Percentiles rank a stretch among this genome's conserved stretches.
phyloP scores from a whole-genome alignment of 2,329 filamentous ascomycete genomes.

The Chaetomiaceae sp. region DNA sequence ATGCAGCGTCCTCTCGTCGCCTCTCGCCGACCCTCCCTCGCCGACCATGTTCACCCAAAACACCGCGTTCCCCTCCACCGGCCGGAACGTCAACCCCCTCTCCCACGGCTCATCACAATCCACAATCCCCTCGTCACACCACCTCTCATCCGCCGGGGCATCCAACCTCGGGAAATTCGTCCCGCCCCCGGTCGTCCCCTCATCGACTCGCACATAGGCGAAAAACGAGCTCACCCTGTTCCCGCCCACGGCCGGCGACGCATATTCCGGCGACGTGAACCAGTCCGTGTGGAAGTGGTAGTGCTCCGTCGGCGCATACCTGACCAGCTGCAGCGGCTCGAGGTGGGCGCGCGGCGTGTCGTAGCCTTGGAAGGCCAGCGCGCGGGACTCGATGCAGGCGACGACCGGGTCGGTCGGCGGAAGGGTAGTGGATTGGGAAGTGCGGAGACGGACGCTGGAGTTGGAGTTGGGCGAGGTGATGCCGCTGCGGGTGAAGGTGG shows the following conservation, averaged over 20 bases:
- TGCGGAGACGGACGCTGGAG: conserved; percentile 37
- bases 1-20: conserved; percentile 43
- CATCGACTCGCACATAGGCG: conserved; percentile 40
- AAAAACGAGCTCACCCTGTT: conserved; percentile 47
- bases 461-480: conserved; percentile 35
- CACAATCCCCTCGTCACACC: conserved; percentile 38
- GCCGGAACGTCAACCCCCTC: conserved; percentile 45
- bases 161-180: conserved; percentile 46
- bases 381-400: conserved; percentile 45
- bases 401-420: conserved; percentile 39
- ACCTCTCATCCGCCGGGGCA: conserved; percentile 35
- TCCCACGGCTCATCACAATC: conserved; percentile 48
- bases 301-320: conserved; percentile 41
- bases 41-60: conserved; percentile 45
- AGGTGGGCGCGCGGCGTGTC: conserved; percentile 36
- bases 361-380: conserved; percentile 44
- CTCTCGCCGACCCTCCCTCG: conserved; percentile 35
- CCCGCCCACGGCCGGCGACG: conserved; percentile 38
- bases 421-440: conserved; percentile 44
- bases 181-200: conserved; percentile 42
- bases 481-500: conserved; percentile 43
- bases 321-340: conserved; percentile 47
- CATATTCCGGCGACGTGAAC: conserved; percentile 37
- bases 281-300: conserved; percentile 51
- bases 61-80: conserved; percentile 44